Evolutionary conservation across 2,329 filamentous ascomycete species (phyloP), one percentile per base, ranked within the genome.

Genomic region (Thielaviopsis ethacetica): DNA sequence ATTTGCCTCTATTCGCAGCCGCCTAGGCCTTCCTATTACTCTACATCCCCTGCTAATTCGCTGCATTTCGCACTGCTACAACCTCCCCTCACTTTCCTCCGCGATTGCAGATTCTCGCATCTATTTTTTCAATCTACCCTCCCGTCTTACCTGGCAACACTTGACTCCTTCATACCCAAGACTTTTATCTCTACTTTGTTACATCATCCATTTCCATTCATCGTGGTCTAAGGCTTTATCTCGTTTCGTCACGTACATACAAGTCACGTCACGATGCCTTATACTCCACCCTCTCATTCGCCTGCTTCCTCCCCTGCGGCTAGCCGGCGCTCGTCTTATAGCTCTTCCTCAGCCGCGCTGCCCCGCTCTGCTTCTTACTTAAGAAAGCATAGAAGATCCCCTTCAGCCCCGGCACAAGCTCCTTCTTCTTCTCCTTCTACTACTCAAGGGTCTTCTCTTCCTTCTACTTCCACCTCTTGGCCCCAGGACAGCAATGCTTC

Each of bases 271-370:
- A 34, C 57, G 34, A 93, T 93, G 88, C 88, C 88, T 82, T 93
- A 93, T 76, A 93, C 88, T 71, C 87, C 88, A 62, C 88, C 88
- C 63, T 81, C 84, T 66, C 80, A 81, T 68, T 84, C 82, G 62
- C 81, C 82, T 67, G 75, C 81, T 65, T 75, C 78, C 62, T 83
- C 82, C 66, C 74, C 75, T 64, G 68, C 70, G 63, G 83, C 80
- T 67, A 79, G 82, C 63, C 76, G 81, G 62, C 74, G 80, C 17
- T 84, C 82, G 17, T 71, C 81, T 61, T 75, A 78, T 63, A 69
- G 71, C 59, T 70, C 71, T 54, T 69, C 73, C 51, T 73, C 78
- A 66, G 79, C 81, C 15, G 71, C 73, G 26, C 72, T 85, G 27
- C 83, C 83, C 19, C 76, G 81, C 60, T 86, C 83, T 17, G 74